phyloP scores from a whole-genome alignment of 75 land plant species.

The Pinus tabuliformis region DNA sequence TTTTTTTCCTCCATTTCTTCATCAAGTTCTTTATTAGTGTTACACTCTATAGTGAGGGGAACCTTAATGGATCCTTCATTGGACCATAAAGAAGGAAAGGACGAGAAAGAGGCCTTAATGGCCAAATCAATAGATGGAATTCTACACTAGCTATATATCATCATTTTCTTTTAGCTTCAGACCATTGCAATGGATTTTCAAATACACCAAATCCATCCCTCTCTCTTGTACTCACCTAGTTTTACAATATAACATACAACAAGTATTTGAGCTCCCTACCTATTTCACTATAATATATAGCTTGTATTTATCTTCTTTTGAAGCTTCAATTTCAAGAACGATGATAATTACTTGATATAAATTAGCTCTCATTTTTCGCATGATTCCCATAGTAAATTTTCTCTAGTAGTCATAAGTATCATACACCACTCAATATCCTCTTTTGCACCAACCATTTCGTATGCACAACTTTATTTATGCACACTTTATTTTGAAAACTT shows the following conservation, averaged over 20 bases:
- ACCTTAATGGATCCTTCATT: slow-evolving; percentile 21
- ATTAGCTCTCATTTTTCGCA: too few relatives aligned
- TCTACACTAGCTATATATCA: slow-evolving; percentile 27
- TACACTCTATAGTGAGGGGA: slow-evolving; percentile 6
- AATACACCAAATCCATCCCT: slow-evolving; percentile 59
- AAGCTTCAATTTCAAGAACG: too few relatives aligned
- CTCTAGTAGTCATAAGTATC: too few relatives aligned
- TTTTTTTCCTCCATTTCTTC: slow-evolving; percentile 1
- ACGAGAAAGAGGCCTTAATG: neutral
- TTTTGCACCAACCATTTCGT: too few relatives aligned
- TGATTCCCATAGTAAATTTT: too few relatives aligned
- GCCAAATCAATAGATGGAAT: neutral
- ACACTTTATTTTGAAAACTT: too few relatives aligned
- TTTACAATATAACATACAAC: slow-evolving; percentile 74
- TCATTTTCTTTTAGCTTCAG: slow-evolving; percentile 71
- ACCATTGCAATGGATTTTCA: slow-evolving; percentile 83
- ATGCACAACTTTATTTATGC: too few relatives aligned
- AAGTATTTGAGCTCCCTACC: slow-evolving; percentile 5
- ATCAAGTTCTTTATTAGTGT: slow-evolving; percentile 1
- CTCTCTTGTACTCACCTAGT: slow-evolving; percentile 15
- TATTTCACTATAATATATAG: neutral
- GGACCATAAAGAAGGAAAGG: slow-evolving; percentile 9
- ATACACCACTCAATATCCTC: too few relatives aligned
- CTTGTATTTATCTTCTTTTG: too few relatives aligned
- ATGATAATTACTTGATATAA: too few relatives aligned